A percentile compares a stretch with the other conserved stretches of the same genome.
These are phyloP conservation scores for Dipodascus geniculatus DNA, from an alignment of 805 yeast species.

Conservation along the genomic window DNA sequence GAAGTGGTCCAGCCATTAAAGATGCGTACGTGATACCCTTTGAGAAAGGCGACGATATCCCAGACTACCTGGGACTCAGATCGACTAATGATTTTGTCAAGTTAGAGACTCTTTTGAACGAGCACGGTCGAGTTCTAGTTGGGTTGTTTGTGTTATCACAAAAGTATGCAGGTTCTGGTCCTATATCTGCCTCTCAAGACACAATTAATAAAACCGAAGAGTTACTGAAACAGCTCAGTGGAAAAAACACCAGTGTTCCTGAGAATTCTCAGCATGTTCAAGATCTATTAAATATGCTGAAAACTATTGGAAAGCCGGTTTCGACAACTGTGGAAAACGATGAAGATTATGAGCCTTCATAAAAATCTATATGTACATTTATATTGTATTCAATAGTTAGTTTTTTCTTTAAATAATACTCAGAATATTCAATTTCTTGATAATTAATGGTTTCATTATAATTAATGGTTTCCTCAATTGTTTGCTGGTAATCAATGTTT, in stretches of 20 bases:
- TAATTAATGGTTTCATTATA: too few species aligned
- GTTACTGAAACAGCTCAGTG: background rate
- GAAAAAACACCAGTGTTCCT: background rate
- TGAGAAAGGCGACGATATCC: conserved; percentile 14
- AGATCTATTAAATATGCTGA: background rate
- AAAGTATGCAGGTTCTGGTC: background rate
- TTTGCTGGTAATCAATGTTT: background rate
- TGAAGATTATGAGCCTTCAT: background rate
- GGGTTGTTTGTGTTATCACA: conserved; percentile 11
- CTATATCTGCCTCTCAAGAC: background rate
- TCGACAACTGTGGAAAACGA: background rate
- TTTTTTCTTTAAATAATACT: too few species aligned
- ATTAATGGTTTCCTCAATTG: too few species aligned
- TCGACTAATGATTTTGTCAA: conserved; percentile 3
- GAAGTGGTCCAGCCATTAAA: conserved; percentile 38
- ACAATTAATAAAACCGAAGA: background rate
- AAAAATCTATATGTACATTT: background rate
- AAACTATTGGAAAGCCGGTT: background rate
- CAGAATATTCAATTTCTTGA: too few species aligned
- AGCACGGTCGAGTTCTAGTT: conserved; percentile 5
- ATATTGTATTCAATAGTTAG: background rate
- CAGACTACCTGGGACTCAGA: conserved; percentile 13
- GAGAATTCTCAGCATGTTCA: background rate
- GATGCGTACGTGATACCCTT: conserved; percentile 51
- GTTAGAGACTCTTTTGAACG: background rate